Evolutionary conservation across 2,329 filamentous ascomycete genomes (phyloP).

Genomic region (Venturia asperata): DNA sequence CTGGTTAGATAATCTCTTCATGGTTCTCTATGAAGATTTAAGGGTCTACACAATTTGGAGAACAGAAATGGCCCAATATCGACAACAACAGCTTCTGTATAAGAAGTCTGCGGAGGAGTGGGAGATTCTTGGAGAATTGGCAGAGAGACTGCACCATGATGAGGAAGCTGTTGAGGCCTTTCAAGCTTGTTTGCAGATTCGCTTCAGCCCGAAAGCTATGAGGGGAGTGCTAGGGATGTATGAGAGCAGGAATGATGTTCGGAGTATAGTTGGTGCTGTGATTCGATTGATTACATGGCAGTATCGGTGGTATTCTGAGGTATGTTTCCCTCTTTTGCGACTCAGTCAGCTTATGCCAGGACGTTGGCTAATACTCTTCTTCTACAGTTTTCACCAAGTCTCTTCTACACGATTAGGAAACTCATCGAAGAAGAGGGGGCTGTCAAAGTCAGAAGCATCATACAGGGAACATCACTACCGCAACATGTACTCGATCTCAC

Average conservation of each 20-base stretch:
- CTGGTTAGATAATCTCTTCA: conserved; percentile 97
- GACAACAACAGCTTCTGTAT: conserved; percentile 88
- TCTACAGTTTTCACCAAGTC: conserved; percentile 75
- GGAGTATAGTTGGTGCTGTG: conserved; percentile 74
- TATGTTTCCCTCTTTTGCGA: conserved; percentile 30
- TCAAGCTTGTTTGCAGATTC: conserved; percentile 73
- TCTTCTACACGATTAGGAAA: conserved; percentile 80
- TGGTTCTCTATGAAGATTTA: conserved; percentile 97
- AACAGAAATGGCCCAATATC: conserved; percentile 93
- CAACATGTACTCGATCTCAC: conserved; percentile 91
- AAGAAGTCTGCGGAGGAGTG: conserved; percentile 96
- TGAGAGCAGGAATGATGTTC: conserved; percentile 68
- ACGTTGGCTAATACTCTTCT: conserved; percentile 22
- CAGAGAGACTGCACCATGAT: conserved; percentile 83
- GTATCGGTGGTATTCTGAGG: conserved; percentile 98
- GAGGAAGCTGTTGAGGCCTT: conserved; percentile 93
- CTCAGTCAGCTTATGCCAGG: too few relatives aligned
- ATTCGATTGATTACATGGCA: conserved; percentile 96
- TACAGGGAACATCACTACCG: conserved; percentile 89
- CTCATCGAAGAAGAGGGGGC: conserved; percentile 96
- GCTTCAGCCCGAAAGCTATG: conserved; percentile 91
- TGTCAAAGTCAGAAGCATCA: conserved; percentile 93
- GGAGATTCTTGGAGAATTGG: conserved; percentile 92
- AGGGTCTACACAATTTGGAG: conserved; percentile 99
- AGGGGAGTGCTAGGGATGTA: conserved; percentile 74